Evolutionary conservation across 805 yeast genomes (phyloP).

Genomic region (Candida mattraensis): DNA sequence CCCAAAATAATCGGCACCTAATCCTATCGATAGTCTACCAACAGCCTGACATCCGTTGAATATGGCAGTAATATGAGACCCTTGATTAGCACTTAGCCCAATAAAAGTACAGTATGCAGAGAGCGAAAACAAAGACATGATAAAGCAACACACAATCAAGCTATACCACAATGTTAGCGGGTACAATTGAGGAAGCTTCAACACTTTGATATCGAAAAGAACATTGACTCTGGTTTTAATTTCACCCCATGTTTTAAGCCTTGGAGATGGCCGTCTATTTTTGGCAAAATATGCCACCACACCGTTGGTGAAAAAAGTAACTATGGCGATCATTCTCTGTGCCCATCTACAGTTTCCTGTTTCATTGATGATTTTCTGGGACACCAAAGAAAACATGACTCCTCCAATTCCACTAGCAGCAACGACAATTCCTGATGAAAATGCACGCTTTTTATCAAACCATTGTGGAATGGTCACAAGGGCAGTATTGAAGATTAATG

Average conservation of each 20-base stretch:
- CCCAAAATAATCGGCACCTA: slow-evolving; percentile 45
- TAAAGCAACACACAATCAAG: slow-evolving; percentile 42
- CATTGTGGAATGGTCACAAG: slow-evolving; percentile 54
- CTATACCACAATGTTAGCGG: slow-evolving; percentile 29
- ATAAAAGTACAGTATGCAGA: slow-evolving; percentile 47
- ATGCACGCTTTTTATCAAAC: slow-evolving; percentile 50
- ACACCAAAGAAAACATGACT: slow-evolving; percentile 36
- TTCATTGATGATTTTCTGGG: slow-evolving; percentile 37
- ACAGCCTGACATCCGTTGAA: slow-evolving; percentile 47
- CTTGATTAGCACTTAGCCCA: slow-evolving; percentile 47
- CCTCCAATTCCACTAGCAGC: slow-evolving; percentile 48
- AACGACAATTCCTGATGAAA: slow-evolving; percentile 40
- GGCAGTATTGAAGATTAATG: slow-evolving; percentile 50
- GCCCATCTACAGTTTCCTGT: slow-evolving; percentile 47
- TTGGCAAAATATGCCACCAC: slow-evolving; percentile 44
- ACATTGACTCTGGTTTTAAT: slow-evolving; percentile 18
- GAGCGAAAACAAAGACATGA: slow-evolving; percentile 46
- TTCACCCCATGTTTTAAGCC: slow-evolving; percentile 17
- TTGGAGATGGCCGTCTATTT: slow-evolving; percentile 36
- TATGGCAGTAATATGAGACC: slow-evolving; percentile 46
- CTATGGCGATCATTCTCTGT: slow-evolving; percentile 42
- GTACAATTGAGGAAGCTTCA: slow-evolving; percentile 18
- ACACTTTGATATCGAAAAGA: slow-evolving; percentile 22
- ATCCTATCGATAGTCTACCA: slow-evolving; percentile 53
- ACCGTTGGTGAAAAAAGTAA: slow-evolving; percentile 35